phyloP scores from a whole-genome alignment of 768 basidiomycete species.

The Amanita fuliginea region DNA sequence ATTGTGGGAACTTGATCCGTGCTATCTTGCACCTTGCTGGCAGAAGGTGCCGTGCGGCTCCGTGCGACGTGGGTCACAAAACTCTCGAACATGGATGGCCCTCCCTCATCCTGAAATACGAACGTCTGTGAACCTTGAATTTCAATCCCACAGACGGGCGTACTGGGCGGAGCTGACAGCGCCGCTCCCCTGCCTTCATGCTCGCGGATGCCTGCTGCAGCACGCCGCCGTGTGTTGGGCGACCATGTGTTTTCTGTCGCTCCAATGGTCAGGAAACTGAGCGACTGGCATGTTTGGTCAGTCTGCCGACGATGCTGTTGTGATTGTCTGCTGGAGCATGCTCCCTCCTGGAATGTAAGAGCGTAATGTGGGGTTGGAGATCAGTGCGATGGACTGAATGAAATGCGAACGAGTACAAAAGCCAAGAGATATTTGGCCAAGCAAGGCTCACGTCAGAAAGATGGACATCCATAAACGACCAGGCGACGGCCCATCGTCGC shows the following conservation, averaged over 20 bases:
- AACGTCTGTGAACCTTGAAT: slow-evolving; percentile 17
- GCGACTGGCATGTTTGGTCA: not conserved
- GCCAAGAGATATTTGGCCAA: too few species aligned
- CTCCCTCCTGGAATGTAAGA: slow-evolving; percentile 48
- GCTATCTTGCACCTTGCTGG: too few species aligned
- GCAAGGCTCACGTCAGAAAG: slow-evolving; percentile 79
- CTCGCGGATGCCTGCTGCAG: too few species aligned
- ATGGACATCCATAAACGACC: slow-evolving; percentile 60
- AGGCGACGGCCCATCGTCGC: slow-evolving; percentile 81
- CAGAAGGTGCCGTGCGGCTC: too few species aligned
- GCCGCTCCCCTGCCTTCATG: not conserved
- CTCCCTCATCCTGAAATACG: slow-evolving; percentile 49
- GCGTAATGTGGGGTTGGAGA: slow-evolving; percentile 31
- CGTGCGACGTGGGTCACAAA: slow-evolving; percentile 4
- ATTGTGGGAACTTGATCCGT: too few species aligned
- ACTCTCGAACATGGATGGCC: slow-evolving; percentile 29
- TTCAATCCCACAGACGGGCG: slow-evolving; percentile 5
- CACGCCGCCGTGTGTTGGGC: slow-evolving; percentile 2
- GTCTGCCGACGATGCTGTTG: slow-evolving; percentile 10
- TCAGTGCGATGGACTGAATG: slow-evolving; percentile 23
- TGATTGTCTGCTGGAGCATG: slow-evolving; percentile 29
- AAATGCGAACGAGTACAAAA: not conserved
- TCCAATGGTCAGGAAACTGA: not conserved
- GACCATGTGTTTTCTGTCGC: slow-evolving; percentile 10
- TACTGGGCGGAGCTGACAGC: not conserved